Base-by-base conservation (phyloP, 2,329 filamentous ascomycete species). In the Cucurbitaria berberidis region DNA sequence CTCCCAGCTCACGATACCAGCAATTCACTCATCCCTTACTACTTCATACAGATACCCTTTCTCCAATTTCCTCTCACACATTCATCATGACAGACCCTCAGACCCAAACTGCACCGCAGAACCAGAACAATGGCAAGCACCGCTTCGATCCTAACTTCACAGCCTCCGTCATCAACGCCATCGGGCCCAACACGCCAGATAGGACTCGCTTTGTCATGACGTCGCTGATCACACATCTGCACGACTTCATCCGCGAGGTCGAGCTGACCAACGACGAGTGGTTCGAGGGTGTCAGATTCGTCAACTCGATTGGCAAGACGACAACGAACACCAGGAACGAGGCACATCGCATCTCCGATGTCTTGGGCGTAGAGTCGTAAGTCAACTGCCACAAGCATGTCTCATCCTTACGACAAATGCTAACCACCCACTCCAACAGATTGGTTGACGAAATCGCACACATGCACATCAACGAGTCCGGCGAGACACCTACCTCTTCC, bases 121-220 rank as follows among this genome's bases (percentile, higher is more conserved):
- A 57, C 45, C 65, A 69, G 56, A 53, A 65, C 22, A 54, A 52
- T 39, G 54, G 53, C 29, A 41, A 57, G 38, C 69, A 74, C 66
- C 75, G 77, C 63, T 91, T 90, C 78, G 89, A 93, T 74, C 89
- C 89, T 64, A 84, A 83, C 77, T 92, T 93, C 80, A 93, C 90
- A 47, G 77, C 86, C 64, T 82, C 86, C 74, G 88, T 91, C 76
- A 81, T 92, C 70, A 83, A 89, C 60, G 82, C 86, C 64, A 91
- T 91, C 80, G 86, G 88, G 47, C 86, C 88, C 65, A 86, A 89
- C 66, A 85, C 86, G 11, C 78, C 82, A 46, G 84, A 88, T 52
- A 82, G 89, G 55, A 83, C 86, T 66, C 83, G 86, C 53, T 78
- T 84, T 60, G 80, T 92, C 65, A 78, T 92, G 67, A 74, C 80